Conservation (phyloP, 2,329 filamentous ascomycete genomes). For the Fusarium armeniacum region DNA sequence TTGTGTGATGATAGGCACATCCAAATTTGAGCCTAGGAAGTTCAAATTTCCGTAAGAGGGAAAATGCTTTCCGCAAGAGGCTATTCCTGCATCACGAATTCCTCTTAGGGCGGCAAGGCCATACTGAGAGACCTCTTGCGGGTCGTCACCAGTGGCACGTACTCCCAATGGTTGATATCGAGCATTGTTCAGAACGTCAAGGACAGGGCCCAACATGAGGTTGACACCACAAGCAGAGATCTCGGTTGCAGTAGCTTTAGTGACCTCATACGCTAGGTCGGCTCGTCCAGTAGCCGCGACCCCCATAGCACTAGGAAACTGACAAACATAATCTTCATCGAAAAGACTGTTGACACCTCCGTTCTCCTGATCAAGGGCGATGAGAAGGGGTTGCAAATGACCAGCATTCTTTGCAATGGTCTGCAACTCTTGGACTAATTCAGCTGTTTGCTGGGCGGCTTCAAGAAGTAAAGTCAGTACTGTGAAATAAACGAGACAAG, state of each 20-base stretch:
- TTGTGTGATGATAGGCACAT: slow-evolving; percentile 96
- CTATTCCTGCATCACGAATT: slow-evolving; percentile 90
- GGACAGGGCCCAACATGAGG: slow-evolving; percentile 91
- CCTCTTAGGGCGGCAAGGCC: slow-evolving; percentile 92
- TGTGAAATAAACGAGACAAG: slow-evolving; percentile 25
- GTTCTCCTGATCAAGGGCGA: slow-evolving; percentile 97
- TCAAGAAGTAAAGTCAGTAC: slow-evolving; percentile 50
- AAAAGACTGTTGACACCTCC: slow-evolving; percentile 97
- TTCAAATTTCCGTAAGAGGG: slow-evolving; percentile 96
- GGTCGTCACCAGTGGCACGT: slow-evolving; percentile 90
- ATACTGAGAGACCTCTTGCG: slow-evolving; percentile 94
- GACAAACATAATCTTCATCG: slow-evolving; percentile 94
- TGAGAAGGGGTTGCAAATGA: slow-evolving; percentile 88
- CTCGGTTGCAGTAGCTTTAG: slow-evolving; percentile 93
- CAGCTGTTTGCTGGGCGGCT: slow-evolving; percentile 93
- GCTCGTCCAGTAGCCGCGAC: slow-evolving; percentile 91
- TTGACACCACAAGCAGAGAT: slow-evolving; percentile 95
- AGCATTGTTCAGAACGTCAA: slow-evolving; percentile 95
- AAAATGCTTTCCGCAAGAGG: slow-evolving; percentile 95
- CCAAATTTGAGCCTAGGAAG: slow-evolving; percentile 89
- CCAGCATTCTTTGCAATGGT: slow-evolving; percentile 91
- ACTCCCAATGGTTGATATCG: slow-evolving; percentile 92
- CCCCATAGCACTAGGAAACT: slow-evolving; percentile 97
- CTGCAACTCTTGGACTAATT: slow-evolving; percentile 90
- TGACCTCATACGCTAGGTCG: slow-evolving; percentile 88